Base-by-base conservation (phyloP, 176 grass and related monocot species). In the Rhynchospora breviuscula region DNA sequence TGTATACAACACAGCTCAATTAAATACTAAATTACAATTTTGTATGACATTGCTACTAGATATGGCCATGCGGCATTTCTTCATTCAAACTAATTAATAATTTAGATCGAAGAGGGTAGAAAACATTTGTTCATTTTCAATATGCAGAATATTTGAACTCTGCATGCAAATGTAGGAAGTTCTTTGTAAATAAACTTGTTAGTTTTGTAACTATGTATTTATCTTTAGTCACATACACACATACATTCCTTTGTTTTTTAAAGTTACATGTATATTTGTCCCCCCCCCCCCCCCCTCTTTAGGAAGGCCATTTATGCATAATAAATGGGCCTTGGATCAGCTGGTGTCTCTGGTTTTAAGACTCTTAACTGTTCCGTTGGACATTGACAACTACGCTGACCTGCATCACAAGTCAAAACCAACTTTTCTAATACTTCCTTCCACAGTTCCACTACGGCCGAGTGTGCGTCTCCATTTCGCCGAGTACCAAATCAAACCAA, bases 381-480 rank as follows among this genome's bases (percentile, higher is more conserved):
- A n/a, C 7, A 59, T 59, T 2, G 57, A 19, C 57, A 59, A 58
- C 15, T 58, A 58, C 15, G 15, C 56, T 58, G 56, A 18, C 17
- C 17, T 59, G 15, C 17, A 59, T 18, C 17, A 59, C 6, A 59
- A 59, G 57, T 59, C 17, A n/a, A 59, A 59, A 59, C 57, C 35
- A 40, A 59, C 13, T 19, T 19, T 7, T 59, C 18, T 59, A 59
- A 59, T 59, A 59, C n/a, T n/a, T n/a, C n/a, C 15, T 59, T 59
- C 17, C 25, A n/a, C n/a, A n/a, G n/a, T 40, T 40, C 35, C 35
- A 40, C 35, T 40, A 40, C 35, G 35, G 35, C 63, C 29, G 26
- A 29, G 19, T 74, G 25, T 75, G 71, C 71, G 47, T 53, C 71
- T 75, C 71, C 71, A 53, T 75, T 75, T 75, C 71, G 71, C 47